Evolutionary conservation across 1,284 basidiomycete genomes (phyloP), one percentile per base, ranked within the genome.

Genomic region (Ustilago xerochloae): DNA sequence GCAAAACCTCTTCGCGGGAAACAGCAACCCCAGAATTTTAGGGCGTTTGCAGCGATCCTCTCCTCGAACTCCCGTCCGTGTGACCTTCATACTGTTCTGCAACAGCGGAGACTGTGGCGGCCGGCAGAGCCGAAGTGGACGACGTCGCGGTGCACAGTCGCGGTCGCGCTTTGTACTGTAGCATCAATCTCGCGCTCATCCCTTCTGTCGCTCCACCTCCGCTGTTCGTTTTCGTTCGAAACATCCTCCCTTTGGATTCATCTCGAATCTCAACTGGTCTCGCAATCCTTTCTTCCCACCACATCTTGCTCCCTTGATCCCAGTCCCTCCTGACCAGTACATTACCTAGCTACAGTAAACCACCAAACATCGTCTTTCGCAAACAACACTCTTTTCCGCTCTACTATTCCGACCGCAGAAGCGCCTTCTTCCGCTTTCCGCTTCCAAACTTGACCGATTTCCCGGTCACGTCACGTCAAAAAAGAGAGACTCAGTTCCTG

Each of bases 101-200:
- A 24, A 43, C 41, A 24, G 41, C 22, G 41, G 41, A 8, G 41
- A 8, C 22, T 13, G 8, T 24, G 2, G 35, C 22, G 12, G 41
- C 20, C 41, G 41, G 20, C 4, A 43, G 41, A 24, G 41, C 41
- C 41, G 41, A 43, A 43, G 26, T n/a, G n/a, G n/a, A n/a, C n/a
- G n/a, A n/a, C n/a, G n/a, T n/a, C n/a, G 41, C 22, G 22, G 10
- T 43, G 6, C 41, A 43, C 22, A 20, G 18, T 62, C 60, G 60
- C 60, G 60, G 52, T 55, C 60, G 60, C 60, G 53, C 53, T 56
- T 16, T 24, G 46, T n/a, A n/a, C n/a, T n/a, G n/a, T n/a, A n/a
- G n/a, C n/a, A n/a, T n/a, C n/a, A n/a, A n/a, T n/a, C 24, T 53
- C 49, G 54, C 61, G 61, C 49, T 32, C 22, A 18, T 43, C 48